Evolutionary conservation across 2,329 filamentous ascomycete genomes (phyloP).

Genomic region (Boeremia exigua): DNA sequence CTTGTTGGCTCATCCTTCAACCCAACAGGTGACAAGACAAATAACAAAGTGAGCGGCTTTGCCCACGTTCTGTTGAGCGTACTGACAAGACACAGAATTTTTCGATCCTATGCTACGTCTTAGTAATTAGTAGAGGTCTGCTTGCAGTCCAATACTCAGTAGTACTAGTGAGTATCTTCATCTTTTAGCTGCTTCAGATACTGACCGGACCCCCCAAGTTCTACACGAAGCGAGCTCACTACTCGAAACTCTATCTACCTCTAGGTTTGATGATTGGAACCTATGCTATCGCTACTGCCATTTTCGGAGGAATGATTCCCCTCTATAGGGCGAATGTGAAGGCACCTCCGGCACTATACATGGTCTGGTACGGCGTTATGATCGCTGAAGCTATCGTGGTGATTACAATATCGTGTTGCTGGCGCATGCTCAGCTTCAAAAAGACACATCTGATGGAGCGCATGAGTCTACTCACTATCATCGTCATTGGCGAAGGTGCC

Average conservation of each 20-base stretch:
- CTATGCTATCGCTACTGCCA: constrained; percentile 35
- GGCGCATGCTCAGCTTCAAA: constrained; percentile 65
- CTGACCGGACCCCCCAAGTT: constrained; percentile 22
- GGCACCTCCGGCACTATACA: constrained; percentile 32
- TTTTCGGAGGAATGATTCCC: constrained; percentile 44
- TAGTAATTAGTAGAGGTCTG: constrained; percentile 43
- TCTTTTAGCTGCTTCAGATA: background rate
- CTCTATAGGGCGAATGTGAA: constrained; percentile 32
- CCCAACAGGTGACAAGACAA: constrained; percentile 29
- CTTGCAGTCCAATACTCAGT: constrained; percentile 43
- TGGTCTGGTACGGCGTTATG: constrained; percentile 53
- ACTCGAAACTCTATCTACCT: constrained; percentile 44
- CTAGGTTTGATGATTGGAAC: constrained; percentile 39
- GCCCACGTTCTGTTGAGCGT: background rate
- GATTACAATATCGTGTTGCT: constrained; percentile 61
- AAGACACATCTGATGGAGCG: constrained; percentile 68
- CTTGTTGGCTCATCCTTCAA: constrained; percentile 47
- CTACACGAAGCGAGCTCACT: constrained; percentile 37
- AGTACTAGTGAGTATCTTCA: constrained; percentile 31
- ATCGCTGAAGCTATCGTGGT: constrained; percentile 60
- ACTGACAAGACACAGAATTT: constrained; percentile 38
- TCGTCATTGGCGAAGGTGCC: constrained; percentile 70
- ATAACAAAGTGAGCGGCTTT: constrained; percentile 33
- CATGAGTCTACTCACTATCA: constrained; percentile 68
- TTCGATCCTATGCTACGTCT: constrained; percentile 43